Conservation (phyloP, 371 early-diverging fungal species). For the Saksenaea vasiformis region DNA sequence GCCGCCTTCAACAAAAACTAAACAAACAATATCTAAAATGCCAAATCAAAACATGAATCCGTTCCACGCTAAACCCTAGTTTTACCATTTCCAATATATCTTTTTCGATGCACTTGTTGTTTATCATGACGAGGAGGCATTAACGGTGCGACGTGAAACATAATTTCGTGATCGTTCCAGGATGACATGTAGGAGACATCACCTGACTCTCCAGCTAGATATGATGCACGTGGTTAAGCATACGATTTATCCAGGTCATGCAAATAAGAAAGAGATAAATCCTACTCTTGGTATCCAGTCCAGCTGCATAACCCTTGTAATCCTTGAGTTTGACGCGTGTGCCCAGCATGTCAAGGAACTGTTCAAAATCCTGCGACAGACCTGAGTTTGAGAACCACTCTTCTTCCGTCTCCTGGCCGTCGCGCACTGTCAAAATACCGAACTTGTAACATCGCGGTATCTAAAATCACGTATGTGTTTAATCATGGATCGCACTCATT, state of each 20-base stretch:
- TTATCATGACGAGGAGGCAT: slow-evolving; percentile 73
- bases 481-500: slow-evolving; percentile 3
- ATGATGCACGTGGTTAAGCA: not conserved
- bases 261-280: not conserved
- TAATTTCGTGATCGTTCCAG: slow-evolving; percentile 78
- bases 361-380: slow-evolving; percentile 58
- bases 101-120: slow-evolving; percentile 81
- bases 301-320: slow-evolving; percentile 80
- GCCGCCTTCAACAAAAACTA: slow-evolving; percentile 67
- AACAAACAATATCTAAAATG: slow-evolving; percentile 65
- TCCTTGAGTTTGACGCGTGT: slow-evolving; percentile 71
- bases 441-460: slow-evolving; percentile 79
- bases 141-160: slow-evolving; percentile 83
- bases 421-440: slow-evolving; percentile 67
- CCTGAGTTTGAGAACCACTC: slow-evolving; percentile 73
- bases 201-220: slow-evolving; percentile 70
- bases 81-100: slow-evolving; percentile 82
- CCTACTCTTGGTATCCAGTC: slow-evolving; percentile 78
- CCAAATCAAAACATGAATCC: not conserved
- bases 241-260: not conserved
- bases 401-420: slow-evolving; percentile 73
- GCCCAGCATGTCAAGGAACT: slow-evolving; percentile 74
- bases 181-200: slow-evolving; percentile 71
- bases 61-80: not conserved
- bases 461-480: slow-evolving; percentile 20